These are phyloP conservation scores for Kalaharituber pfeilii DNA, from an alignment of 2,329 filamentous ascomycete genomes.

Conservation along the genomic window DNA sequence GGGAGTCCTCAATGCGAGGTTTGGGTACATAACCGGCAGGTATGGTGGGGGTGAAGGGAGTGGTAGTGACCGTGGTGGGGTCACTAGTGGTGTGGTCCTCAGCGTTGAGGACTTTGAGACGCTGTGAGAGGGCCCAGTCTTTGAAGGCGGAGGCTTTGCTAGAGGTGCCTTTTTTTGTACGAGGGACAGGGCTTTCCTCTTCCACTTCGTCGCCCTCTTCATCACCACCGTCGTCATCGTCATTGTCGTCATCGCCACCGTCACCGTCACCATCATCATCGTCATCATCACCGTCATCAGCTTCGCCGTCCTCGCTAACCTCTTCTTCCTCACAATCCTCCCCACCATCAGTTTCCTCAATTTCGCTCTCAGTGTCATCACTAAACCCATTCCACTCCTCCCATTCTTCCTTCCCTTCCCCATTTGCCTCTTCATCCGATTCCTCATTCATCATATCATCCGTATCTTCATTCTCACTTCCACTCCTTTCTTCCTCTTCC, in stretches of 20 bases:
- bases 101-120: constrained; percentile 60
- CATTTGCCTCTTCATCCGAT: constrained; percentile 27
- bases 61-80: constrained; percentile 5
- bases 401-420: constrained; percentile 22
- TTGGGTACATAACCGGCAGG: background rate
- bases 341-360: constrained; percentile 13
- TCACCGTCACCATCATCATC: constrained; percentile 21
- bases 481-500: constrained; percentile 11
- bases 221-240: background rate
- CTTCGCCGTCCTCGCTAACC: constrained; percentile 5
- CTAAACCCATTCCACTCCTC: constrained; percentile 15
- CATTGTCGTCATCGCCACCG: constrained; percentile 14
- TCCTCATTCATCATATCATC: constrained; percentile 23
- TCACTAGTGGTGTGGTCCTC: too few relatives aligned
- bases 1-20: constrained; percentile 6
- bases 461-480: constrained; percentile 36
- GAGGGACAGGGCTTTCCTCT: constrained; percentile 3
- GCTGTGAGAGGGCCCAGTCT: constrained; percentile 71
- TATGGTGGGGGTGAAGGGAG: constrained; percentile 8
- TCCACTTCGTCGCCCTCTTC: constrained; percentile 27
- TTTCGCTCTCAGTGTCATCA: constrained; percentile 20
- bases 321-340: constrained; percentile 25
- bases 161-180: constrained; percentile 25
- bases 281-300: constrained; percentile 12
- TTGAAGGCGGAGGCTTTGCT: constrained; percentile 60